Evolutionary conservation across 257 asterid species (phyloP).

Genomic region (Solanum sejunctum): DNA sequence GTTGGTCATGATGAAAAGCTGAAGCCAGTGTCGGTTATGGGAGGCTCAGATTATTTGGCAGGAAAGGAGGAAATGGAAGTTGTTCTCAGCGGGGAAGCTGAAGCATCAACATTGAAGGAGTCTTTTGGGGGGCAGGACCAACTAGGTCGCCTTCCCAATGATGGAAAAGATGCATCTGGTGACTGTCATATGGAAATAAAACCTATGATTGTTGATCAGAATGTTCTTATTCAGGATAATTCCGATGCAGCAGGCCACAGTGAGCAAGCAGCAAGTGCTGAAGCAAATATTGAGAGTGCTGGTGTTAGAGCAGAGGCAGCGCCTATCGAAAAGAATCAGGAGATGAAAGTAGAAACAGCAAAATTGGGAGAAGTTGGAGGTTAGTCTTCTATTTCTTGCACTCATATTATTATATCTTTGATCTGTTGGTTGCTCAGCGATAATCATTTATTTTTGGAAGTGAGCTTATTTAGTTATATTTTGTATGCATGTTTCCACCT

Average conservation of each 20-base stretch:
- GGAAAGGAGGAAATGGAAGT: not conserved
- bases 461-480: not conserved
- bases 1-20: not conserved
- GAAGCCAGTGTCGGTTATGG: not conserved
- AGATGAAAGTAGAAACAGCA: conserved; percentile 6
- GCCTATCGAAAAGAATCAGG: conserved; percentile 17
- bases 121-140: not conserved
- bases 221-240: conserved; percentile 18
- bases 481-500: not conserved
- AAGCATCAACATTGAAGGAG: not conserved
- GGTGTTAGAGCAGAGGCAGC: conserved; percentile 21
- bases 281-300: conserved; percentile 11
- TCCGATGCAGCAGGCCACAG: conserved; percentile 13
- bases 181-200: conserved; percentile 15
- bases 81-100: not conserved
- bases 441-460: not conserved
- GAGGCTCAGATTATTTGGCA: not conserved
- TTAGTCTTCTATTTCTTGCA: not conserved
- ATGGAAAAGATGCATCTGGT: not conserved
- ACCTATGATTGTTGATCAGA: conserved; percentile 7
- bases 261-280: conserved; percentile 13
- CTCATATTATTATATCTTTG: not conserved
- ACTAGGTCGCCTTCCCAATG: not conserved
- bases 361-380: not conserved
- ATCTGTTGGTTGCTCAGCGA: not conserved